phyloP scores from a whole-genome alignment of 345 rosid genomes.

The Sisymbrium irio region DNA sequence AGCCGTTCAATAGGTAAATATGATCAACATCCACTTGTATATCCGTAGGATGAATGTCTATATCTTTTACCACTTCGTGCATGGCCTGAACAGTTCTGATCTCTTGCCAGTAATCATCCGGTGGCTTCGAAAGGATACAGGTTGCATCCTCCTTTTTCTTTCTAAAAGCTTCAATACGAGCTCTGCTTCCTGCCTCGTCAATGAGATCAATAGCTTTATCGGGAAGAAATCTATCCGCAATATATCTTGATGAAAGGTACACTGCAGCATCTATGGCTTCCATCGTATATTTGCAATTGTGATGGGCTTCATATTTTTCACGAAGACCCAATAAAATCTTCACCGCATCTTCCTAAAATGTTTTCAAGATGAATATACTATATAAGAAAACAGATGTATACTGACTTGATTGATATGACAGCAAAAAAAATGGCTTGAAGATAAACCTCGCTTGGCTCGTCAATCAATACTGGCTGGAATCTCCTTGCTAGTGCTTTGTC shows the following conservation, averaged over 20 bases:
- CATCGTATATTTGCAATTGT: constrained; percentile 72
- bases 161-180: constrained; percentile 76
- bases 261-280: constrained; percentile 98
- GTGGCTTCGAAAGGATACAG: constrained; percentile 74
- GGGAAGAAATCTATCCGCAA: constrained; percentile 90
- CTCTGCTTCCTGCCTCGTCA: constrained; percentile 98
- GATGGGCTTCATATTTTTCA: constrained; percentile 87
- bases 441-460: constrained; percentile 89
- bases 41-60: neutral
- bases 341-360: constrained; percentile 82
- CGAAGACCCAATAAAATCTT: constrained; percentile 82
- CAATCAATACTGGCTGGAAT: constrained; percentile 86
- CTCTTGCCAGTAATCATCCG: constrained; percentile 97
- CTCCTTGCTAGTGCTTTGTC: constrained; percentile 97
- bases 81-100: constrained; percentile 92
- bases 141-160: constrained; percentile 78
- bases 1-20: constrained; percentile 3
- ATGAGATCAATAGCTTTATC: constrained; percentile 99
- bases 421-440: neutral
- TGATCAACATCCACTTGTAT: neutral
- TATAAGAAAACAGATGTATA: constrained; percentile 19
- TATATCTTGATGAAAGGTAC: constrained; percentile 74
- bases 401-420: constrained; percentile 10
- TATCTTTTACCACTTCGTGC: constrained; percentile 84
- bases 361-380: constrained; percentile 10